Evolutionary conservation across 108 stramenopile genomes (phyloP).

Genomic region (Schizochytrium sp.): DNA sequence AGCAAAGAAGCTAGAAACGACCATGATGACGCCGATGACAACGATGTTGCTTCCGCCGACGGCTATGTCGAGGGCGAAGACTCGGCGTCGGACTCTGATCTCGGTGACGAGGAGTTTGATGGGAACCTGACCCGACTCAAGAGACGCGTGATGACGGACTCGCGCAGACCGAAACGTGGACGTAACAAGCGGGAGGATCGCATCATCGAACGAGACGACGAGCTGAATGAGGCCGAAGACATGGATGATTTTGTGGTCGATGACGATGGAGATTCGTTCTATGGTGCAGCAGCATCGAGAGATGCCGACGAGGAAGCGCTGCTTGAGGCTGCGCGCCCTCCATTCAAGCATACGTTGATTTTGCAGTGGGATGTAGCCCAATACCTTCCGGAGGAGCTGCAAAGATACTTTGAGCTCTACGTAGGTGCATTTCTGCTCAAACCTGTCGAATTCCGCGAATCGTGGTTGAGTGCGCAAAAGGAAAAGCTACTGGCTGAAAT

Average conservation of each 20-base stretch:
- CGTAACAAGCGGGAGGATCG: neutral
- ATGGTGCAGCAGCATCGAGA: neutral
- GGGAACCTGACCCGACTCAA: neutral
- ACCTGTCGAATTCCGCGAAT: neutral
- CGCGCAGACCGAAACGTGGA: neutral
- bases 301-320: neutral
- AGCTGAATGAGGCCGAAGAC: slow-evolving; percentile 20
- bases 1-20: neutral
- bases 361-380: slow-evolving; percentile 65
- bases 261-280: neutral
- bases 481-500: neutral
- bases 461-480: neutral
- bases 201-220: neutral
- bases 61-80: neutral
- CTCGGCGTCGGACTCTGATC: neutral
- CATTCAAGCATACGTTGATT: neutral
- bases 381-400: slow-evolving; percentile 52
- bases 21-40: slow-evolving; percentile 17
- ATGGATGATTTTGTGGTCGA: slow-evolving; percentile 8
- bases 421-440: neutral
- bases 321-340: neutral
- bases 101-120: neutral
- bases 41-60: slow-evolving; percentile 29
- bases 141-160: neutral
- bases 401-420: neutral